A percentile compares a stretch with the other conserved stretches of the same genome.
These are phyloP conservation scores for Aspergillus bridgeri DNA, from an alignment of 495 filamentous ascomycete genomes.

Conservation along the genomic window DNA sequence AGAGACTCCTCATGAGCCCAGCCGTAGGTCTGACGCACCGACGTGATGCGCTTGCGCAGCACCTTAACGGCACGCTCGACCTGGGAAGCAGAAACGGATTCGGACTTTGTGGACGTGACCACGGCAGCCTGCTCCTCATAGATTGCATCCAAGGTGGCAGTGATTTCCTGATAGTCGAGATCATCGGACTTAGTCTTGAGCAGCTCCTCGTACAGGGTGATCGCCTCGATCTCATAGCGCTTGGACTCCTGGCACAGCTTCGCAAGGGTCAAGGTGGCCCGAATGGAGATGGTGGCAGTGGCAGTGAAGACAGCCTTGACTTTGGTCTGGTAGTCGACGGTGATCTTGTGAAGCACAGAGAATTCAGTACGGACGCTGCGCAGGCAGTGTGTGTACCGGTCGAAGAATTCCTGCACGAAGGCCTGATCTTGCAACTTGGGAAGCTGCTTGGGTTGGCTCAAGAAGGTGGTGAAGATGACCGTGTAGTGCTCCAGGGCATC, in stretches of 20 bases:
- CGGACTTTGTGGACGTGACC: slow-evolving; percentile 16
- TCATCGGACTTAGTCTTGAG: slow-evolving; percentile 30
- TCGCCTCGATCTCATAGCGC: slow-evolving; percentile 34
- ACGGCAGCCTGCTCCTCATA: slow-evolving; percentile 37
- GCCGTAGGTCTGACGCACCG: slow-evolving; percentile 31
- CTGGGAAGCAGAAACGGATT: slow-evolving; percentile 27
- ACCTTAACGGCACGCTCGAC: slow-evolving; percentile 30
- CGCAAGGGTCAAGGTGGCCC: slow-evolving; percentile 35
- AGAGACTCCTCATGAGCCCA: slow-evolving; percentile 43
- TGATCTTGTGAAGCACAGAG: slow-evolving; percentile 30
- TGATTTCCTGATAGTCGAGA: slow-evolving; percentile 29
- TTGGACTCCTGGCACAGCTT: slow-evolving; percentile 40
- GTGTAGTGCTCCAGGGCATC: slow-evolving; percentile 33
- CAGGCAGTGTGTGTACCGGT: slow-evolving; percentile 35
- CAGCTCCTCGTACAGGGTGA: slow-evolving; percentile 36
- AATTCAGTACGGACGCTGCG: slow-evolving; percentile 33
- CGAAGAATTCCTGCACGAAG: slow-evolving; percentile 34
- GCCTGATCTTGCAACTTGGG: slow-evolving; percentile 30
- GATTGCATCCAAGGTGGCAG: slow-evolving; percentile 34
- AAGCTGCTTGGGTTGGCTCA: slow-evolving; percentile 28
- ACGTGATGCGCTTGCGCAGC: slow-evolving; percentile 28
- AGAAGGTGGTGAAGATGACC: slow-evolving; percentile 35
- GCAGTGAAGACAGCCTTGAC: slow-evolving; percentile 32
- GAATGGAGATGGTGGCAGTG: slow-evolving; percentile 36
- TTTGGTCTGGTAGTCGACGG: slow-evolving; percentile 30